Base-by-base conservation (phyloP, 495 filamentous ascomycete species). In the Penicillium odoratum region DNA sequence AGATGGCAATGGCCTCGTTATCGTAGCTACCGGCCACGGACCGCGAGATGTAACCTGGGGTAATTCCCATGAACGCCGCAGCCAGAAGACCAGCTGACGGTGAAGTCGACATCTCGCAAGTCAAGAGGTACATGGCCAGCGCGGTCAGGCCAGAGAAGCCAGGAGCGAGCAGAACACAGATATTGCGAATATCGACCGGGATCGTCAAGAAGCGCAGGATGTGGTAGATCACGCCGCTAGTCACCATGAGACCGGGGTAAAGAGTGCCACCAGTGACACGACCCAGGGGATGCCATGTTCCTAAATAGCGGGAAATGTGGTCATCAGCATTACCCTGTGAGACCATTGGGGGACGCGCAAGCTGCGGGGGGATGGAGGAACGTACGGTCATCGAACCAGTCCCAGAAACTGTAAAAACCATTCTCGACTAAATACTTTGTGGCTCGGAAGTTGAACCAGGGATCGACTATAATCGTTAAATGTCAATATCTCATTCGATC, bases 401-500 rank as follows among this genome's bases (percentile, higher is more conserved):
- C 93, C 95, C 95, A 99, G 71, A 99, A 99, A 72, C 88, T 91
- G 73, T 97, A 95, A 77, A 99, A 98, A 57, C 95, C 95, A 83
- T 99, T 82, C 66, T 94, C 83, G 53, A 98, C 88, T 48, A 99
- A 83, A 65, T 99, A 97, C 77, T 97, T 97, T 48, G 95, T 98
- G 60, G 95, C 95, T 67, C 95, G 83, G 76, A 99, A 99, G 76
- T 99, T 99, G 77, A 99, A 99, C 95, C 95, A 99, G n/a, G 95
- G 95, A 75, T 99, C 94, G 77, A 98, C 94, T 98, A 46, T 67
- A 31, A 57, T 53, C 7, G 34, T 55, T 38, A 48, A 54, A 47
- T 65, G 63, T 70, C 46, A 65, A 59, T 62, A 59, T 59, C 42
- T 66, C 28, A 54, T 59, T 52, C 36, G 51, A 34, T 36, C 33